These are phyloP conservation scores for Heterobasidion irregulare DNA, from an alignment of 1,284 basidiomycete species.

Conservation along the genomic window DNA sequence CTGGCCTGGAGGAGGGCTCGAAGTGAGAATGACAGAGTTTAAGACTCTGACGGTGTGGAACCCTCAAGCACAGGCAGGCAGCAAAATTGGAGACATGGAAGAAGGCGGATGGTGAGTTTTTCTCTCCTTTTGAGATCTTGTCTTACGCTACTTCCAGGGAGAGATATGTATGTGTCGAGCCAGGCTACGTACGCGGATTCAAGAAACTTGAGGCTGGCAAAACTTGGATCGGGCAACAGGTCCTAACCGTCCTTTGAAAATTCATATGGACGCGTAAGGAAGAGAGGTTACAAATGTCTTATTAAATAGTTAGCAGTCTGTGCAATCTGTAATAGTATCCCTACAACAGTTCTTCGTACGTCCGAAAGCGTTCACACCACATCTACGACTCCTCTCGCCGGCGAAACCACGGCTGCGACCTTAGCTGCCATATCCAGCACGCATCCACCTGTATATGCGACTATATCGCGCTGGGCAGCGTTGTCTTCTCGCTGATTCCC, in stretches of 20 bases:
- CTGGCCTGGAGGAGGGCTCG: constrained; percentile 51
- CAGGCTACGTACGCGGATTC: constrained; percentile 71
- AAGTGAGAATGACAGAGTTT: constrained; percentile 52
- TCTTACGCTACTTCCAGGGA: constrained; percentile 40
- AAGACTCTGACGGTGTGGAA: constrained; percentile 86
- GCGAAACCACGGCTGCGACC: constrained; percentile 29
- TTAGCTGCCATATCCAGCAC: constrained; percentile 33
- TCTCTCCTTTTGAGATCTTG: not conserved
- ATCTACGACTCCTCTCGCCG: constrained; percentile 24
- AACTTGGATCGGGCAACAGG: constrained; percentile 72
- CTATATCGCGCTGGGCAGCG: constrained; percentile 30
- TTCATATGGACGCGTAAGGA: not conserved
- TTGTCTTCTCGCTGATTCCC: constrained; percentile 10
- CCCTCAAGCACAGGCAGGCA: constrained; percentile 60
- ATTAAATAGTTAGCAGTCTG: too few relatives aligned
- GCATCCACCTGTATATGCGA: constrained; percentile 39
- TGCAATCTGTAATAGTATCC: too few relatives aligned
- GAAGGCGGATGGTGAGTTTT: constrained; percentile 67
- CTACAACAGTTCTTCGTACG: too few relatives aligned
- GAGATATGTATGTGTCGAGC: constrained; percentile 79
- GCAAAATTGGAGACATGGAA: constrained; percentile 81
- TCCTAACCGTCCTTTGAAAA: constrained; percentile 33
- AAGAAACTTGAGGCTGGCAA: constrained; percentile 49
- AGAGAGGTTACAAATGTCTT: too few relatives aligned
- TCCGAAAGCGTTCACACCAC: constrained; percentile 11